Conservation (phyloP, 768 basidiomycete genomes). For the Kwoniella europaea region DNA sequence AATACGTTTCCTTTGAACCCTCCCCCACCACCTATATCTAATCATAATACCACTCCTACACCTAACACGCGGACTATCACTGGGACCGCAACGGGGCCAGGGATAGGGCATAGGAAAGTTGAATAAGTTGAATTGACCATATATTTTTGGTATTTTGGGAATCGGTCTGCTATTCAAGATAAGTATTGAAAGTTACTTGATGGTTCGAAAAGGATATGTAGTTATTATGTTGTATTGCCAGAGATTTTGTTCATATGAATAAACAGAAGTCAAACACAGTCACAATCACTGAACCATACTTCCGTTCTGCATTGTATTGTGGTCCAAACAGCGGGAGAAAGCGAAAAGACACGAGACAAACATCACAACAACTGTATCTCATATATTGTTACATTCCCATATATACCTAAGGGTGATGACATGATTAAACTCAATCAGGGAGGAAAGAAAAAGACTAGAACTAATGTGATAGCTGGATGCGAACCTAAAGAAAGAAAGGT, state of each 20-base stretch:
- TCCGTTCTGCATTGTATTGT: too few species aligned
- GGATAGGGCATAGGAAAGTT: background rate
- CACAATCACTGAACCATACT: too few species aligned
- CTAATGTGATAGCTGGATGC: too few species aligned
- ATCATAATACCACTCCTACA: background rate
- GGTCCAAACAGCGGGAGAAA: too few species aligned
- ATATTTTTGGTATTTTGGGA: background rate
- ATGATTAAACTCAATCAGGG: background rate
- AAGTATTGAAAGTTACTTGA: too few species aligned
- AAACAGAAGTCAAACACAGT: too few species aligned
- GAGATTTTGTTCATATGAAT: too few species aligned
- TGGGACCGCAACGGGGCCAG: background rate
- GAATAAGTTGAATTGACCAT: background rate
- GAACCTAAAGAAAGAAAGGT: too few species aligned
- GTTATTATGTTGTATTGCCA: too few species aligned
- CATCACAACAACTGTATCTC: background rate
- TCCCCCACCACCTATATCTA: background rate
- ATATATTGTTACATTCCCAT: constrained; percentile 19
- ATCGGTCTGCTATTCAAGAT: background rate
- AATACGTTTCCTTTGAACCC: background rate
- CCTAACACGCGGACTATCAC: background rate
- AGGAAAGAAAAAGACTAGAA: background rate
- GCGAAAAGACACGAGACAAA: background rate
- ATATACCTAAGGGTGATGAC: background rate
- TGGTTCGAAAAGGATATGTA: too few species aligned